phyloP scores from a whole-genome alignment of 129 eudicot genomes.

The Erigeron canadensis region DNA sequence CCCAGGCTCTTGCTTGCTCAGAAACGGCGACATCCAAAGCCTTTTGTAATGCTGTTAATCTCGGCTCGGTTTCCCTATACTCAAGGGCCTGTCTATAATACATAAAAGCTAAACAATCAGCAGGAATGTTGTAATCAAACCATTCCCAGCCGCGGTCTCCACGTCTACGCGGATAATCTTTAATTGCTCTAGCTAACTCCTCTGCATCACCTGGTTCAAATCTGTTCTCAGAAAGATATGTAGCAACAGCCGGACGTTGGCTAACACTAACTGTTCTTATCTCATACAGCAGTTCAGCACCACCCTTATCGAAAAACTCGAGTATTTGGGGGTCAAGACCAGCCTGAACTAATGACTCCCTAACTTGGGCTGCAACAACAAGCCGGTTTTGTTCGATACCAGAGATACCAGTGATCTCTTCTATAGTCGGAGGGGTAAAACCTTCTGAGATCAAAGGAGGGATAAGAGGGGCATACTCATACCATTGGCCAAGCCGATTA shows the following conservation, averaged over 20 bases:
- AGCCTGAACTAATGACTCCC: conserved; percentile 49
- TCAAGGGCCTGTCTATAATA: conserved; percentile 66
- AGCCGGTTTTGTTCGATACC: conserved; percentile 69
- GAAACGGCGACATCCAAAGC: conserved; percentile 54
- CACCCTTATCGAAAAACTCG: conserved; percentile 46
- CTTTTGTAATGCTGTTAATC: conserved; percentile 40
- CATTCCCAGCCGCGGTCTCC: conserved; percentile 72
- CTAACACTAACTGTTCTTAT: conserved; percentile 44
- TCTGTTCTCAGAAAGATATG: conserved; percentile 33
- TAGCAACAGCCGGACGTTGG: conserved; percentile 58
- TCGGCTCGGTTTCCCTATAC: conserved; percentile 36
- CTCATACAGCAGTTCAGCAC: conserved; percentile 65
- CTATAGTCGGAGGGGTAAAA: conserved; percentile 48
- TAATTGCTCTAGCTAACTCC: conserved; percentile 65
- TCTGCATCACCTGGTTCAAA: conserved; percentile 40
- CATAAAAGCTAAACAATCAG: conserved; percentile 66
- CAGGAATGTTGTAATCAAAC: conserved; percentile 49
- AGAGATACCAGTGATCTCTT: conserved; percentile 70
- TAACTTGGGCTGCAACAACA: conserved; percentile 67
- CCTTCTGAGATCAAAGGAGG: conserved; percentile 59
- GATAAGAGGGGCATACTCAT: conserved; percentile 73
- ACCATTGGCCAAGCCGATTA: conserved; percentile 78
- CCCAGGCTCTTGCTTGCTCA: conserved; percentile 39
- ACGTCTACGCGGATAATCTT: conserved; percentile 60
- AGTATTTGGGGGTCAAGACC: conserved; percentile 39